These are phyloP conservation scores for Silene coronaria DNA, from an alignment of 179 eudicot species.

Conservation along the genomic window DNA sequence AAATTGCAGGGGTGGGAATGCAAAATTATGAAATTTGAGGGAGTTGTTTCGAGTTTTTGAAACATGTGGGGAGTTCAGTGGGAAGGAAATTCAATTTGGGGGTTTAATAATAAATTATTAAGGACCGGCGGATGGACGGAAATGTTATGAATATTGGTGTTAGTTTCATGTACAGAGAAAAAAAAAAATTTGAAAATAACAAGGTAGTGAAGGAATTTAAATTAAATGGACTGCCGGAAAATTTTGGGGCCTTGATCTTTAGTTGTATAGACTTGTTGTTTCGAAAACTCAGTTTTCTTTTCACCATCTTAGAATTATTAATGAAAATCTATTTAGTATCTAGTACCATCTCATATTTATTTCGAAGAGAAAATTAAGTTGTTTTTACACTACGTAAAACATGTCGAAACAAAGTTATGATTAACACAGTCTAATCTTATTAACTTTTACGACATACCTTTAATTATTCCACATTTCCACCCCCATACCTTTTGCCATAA, in stretches of 20 bases:
- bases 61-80: background rate
- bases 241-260: conserved; percentile 26
- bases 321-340: conserved; percentile 17
- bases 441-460: no score
- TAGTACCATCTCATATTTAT: background rate
- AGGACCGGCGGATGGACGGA: background rate
- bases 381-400: no score
- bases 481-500: no score
- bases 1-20: background rate
- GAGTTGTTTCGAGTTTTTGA: background rate
- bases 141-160: conserved; percentile 22
- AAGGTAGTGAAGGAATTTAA: background rate
- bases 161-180: conserved; percentile 24
- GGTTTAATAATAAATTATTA: background rate
- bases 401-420: no score
- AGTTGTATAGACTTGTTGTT: conserved; percentile 27
- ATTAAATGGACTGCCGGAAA: conserved; percentile 27
- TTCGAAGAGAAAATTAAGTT: no score
- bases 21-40: background rate
- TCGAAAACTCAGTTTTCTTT: conserved; percentile 10
- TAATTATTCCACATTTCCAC: no score
- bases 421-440: no score
- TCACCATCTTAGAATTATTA: conserved; percentile 8
- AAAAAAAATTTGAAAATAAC: background rate
- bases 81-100: background rate